A percentile compares a stretch with the other conserved stretches of the same genome.
Evolutionary conservation across 331 rosid genomes (phyloP).

Genomic region (Acacia pycnantha): DNA sequence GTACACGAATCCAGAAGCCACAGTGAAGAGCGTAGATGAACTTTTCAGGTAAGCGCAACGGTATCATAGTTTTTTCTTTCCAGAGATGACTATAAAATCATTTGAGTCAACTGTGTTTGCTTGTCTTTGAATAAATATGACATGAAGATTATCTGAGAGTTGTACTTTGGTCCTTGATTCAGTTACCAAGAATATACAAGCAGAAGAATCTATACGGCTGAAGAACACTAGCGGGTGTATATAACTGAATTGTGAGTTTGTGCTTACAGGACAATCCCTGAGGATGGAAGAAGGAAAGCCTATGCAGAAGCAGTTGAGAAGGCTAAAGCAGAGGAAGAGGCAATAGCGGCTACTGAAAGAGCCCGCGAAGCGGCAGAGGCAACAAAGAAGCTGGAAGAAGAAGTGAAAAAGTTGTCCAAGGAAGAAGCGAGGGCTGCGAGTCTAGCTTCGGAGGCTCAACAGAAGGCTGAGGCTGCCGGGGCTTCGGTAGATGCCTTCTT

Average conservation of each 20-base stretch:
- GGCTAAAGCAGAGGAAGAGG: conserved; percentile 85
- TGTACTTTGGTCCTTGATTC: neutral
- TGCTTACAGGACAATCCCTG: conserved; percentile 65
- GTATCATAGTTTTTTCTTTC: neutral
- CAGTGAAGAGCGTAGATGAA: conserved; percentile 60
- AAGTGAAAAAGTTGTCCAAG: conserved; percentile 55
- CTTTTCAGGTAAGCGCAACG: conserved; percentile 62
- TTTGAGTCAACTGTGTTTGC: neutral
- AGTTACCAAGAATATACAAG: neutral
- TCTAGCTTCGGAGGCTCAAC: conserved; percentile 57
- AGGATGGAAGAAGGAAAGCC: conserved; percentile 87
- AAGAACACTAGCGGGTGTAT: neutral
- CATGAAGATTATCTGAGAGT: neutral
- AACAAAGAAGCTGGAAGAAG: conserved; percentile 57
- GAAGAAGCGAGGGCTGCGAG: conserved; percentile 49
- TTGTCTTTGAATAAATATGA: neutral
- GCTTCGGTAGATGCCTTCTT: conserved; percentile 56
- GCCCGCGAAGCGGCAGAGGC: conserved; percentile 59
- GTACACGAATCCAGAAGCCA: conserved; percentile 68
- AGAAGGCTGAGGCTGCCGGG: conserved; percentile 54
- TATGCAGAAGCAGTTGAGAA: conserved; percentile 62
- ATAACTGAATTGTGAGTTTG: conserved; percentile 14
- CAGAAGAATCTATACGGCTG: neutral
- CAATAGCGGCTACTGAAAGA: conserved; percentile 52
- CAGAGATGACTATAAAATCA: neutral